Conservation (phyloP, 164 flowering plant genomes). For the Magnolia sinica region DNA sequence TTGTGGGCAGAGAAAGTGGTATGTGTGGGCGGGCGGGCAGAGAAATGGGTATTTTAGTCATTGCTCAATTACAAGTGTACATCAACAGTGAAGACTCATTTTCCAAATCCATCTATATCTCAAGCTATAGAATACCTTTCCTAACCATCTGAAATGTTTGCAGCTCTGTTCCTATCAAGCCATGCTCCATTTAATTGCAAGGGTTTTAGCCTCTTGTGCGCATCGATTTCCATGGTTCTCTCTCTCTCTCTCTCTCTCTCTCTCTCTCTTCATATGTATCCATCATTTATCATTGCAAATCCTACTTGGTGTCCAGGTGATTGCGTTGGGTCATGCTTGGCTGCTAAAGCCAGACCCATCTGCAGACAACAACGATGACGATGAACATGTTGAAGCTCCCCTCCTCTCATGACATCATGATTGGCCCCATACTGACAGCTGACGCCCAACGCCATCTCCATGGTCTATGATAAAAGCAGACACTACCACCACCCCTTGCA, state of each 20-base stretch:
- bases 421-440: neutral
- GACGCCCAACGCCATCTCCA: neutral
- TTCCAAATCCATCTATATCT: neutral
- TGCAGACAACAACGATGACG: conserved; percentile 12
- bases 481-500: too few species aligned
- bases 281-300: too few species aligned
- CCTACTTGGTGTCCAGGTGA: conserved; percentile 26
- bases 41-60: neutral
- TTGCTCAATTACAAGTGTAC: neutral
- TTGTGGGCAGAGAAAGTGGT: too few species aligned
- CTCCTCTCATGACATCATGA: conserved; percentile 33
- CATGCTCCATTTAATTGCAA: conserved; percentile 80
- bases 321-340: conserved; percentile 43
- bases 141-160: conserved; percentile 5
- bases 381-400: conserved; percentile 40
- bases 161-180: conserved; percentile 59
- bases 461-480: neutral
- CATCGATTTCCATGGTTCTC: conserved; percentile 60
- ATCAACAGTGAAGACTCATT: neutral
- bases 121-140: neutral
- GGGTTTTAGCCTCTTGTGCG: conserved; percentile 77
- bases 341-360: conserved; percentile 29
- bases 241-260: conserved; percentile 17
- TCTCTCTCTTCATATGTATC: neutral
- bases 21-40: too few species aligned